Evolutionary conservation across 352 stramenopile genomes (phyloP), one percentile per base, ranked within the genome.

Genomic region (Hyaloperonospora brassicae): DNA sequence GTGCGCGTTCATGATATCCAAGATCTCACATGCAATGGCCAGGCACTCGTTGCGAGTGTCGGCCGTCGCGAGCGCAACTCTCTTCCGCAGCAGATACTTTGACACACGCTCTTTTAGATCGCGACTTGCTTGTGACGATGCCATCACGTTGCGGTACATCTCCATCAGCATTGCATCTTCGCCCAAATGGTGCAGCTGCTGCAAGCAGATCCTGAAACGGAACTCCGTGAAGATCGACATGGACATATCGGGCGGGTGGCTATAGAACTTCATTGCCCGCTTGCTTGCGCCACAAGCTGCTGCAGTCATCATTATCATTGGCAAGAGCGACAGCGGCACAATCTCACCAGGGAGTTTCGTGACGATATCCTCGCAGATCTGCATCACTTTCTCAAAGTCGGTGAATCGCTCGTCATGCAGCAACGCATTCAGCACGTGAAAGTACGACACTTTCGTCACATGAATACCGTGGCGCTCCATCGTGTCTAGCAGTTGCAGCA

Each of bases 251-350:
- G 56, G 50, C 1, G 68, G 61, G 31, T 82, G 70, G 17, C 52
- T 53, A 51, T 90, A 88, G 22, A 86, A 50, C n/a, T 66, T 62
- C 77, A 90, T 88, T 24, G 76, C 80, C 0, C 76, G 72, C 25
- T 80, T 48, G 2, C 81, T 58, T 49, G 80, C 59, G 10, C 68
- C 72, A 41, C 73, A 67, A 57, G 83, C 67, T 5, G 76, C 75
- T 10, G 77, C 80, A 27, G 77, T 68, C 53, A 66, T 70, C 60
- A 90, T 70, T 25, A 90, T 56, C 31, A 72, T 74, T 21, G 77
- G 76, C 8, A 79, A 57, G 34, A 88, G 50, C 1, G 67, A 77
- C 36, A 84, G 46, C n/a, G 80, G 67, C n/a, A 88, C 57, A 1
- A 38, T 68, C 50, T 73, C 57, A 12, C 57, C 52, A 1, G 68